Conservation (phyloP, 2,329 filamentous ascomycete species). For the Rutstroemia sp. region DNA sequence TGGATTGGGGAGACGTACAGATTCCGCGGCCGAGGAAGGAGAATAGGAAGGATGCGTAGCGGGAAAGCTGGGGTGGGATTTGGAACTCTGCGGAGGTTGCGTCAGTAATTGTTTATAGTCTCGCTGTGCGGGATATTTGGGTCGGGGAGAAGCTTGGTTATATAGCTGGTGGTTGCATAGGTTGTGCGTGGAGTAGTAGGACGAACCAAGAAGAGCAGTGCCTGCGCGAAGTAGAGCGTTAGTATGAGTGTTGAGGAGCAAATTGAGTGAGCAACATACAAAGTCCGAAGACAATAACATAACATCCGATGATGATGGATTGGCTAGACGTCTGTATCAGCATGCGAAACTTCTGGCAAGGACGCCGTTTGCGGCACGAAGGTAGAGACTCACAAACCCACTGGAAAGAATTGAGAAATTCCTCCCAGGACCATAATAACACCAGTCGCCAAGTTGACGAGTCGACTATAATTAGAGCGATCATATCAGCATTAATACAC, state of each 20-base stretch:
- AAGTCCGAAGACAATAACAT: conserved; percentile 86
- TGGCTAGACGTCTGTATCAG: conserved; percentile 40
- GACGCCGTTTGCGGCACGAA: conserved; percentile 2
- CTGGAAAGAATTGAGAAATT: conserved; percentile 58
- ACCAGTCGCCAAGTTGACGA: conserved; percentile 86
- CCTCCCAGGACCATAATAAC: conserved; percentile 84
- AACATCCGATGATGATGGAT: conserved; percentile 71
- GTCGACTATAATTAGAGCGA: conserved; percentile 54
- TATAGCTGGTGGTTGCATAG: conserved; percentile 9
- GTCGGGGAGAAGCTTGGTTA: not conserved
- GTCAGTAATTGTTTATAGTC: not conserved
- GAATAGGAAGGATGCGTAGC: conserved; percentile 97
- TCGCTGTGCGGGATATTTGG: not conserved
- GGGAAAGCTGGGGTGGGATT: conserved; percentile 84
- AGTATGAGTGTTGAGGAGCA: conserved; percentile 12
- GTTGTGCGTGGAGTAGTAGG: conserved; percentile 3
- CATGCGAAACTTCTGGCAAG: not conserved
- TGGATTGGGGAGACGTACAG: conserved; percentile 54
- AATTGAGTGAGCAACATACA: conserved; percentile 43
- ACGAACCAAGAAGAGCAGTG: conserved; percentile 56
- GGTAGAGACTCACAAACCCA: conserved; percentile 22
- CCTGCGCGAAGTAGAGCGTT: conserved; percentile 35
- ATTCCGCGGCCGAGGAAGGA: conserved; percentile 91
- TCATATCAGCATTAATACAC: conserved; percentile 22
- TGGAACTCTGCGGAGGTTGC: conserved; percentile 62